Evolutionary conservation across 768 basidiomycete genomes (phyloP), one percentile per base, ranked within the genome.

Genomic region (Suillus subaureus): DNA sequence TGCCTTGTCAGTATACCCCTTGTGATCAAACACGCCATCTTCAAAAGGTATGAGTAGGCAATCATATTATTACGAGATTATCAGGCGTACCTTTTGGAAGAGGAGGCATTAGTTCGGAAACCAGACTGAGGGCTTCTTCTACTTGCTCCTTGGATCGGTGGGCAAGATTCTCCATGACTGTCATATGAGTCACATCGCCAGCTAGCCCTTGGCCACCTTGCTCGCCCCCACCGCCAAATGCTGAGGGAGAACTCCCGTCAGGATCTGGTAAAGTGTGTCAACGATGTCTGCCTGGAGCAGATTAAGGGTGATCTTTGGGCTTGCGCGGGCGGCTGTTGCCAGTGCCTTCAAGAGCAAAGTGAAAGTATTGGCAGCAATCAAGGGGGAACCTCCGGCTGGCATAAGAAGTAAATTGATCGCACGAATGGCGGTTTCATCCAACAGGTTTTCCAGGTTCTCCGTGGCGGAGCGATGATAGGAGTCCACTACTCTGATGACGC

Each of bases 21-120:
- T 94, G 71, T 93, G 88, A 74, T 99, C 96, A 77, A 99, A 99
- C 11, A 98, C 93, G 26, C 97, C 97, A 77, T 98, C 97, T 93
- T 43, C 18, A 64, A 63, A 40, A 21, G 43, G 12, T 6, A 18
- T 47, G 28, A 26, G 61, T 58, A 54, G 26, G n/a, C 21, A 35
- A 28, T 28, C 33, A 33, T 47, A 5, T 15, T 45, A 23, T n/a
- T 9, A 57, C 52, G 0, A 31, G 18, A 54, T 49, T 43, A 64
- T 21, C 58, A 31, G 16, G 61, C 54, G 42, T 71, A 93, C 95
- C 95, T 87, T 93, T 95, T 0, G 96, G 93, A 45, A 96, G 78
- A 11, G 97, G 94, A 1, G 97, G 97, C 77, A 99, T 86, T 16
- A 99, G 80, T 75, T 99, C 97, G 28, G 92, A 92, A 40, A 97